Conservation (phyloP, 805 yeast species). For the Myxozyma mucilagina region DNA sequence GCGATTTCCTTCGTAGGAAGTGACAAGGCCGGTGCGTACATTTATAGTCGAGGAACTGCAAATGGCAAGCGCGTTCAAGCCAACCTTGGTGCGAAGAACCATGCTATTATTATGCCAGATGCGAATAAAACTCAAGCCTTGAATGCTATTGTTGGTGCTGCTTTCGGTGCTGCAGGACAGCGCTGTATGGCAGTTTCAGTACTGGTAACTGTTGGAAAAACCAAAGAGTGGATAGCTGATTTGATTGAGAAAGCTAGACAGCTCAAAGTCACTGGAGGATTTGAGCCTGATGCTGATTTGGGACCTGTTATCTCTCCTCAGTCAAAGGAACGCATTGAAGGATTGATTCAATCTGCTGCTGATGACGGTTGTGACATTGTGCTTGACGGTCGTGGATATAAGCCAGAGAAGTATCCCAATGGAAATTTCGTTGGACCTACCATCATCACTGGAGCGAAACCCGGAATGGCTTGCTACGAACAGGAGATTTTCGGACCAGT, state of each 20-base stretch:
- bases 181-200: constrained; percentile 80
- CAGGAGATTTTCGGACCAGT: constrained; percentile 80
- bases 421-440: constrained; percentile 79
- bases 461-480: constrained; percentile 71
- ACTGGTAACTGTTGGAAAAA: constrained; percentile 67
- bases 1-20: constrained; percentile 81
- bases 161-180: constrained; percentile 84
- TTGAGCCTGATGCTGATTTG: constrained; percentile 59
- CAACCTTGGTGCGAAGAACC: constrained; percentile 78
- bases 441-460: constrained; percentile 58
- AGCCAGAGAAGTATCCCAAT: constrained; percentile 51
- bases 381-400: constrained; percentile 62
- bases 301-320: constrained; percentile 73
- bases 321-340: constrained; percentile 55
- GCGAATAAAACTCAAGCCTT: constrained; percentile 64
- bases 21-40: constrained; percentile 75
- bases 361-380: constrained; percentile 62
- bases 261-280: constrained; percentile 66
- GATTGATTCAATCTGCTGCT: constrained; percentile 58
- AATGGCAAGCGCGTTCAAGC: constrained; percentile 77
- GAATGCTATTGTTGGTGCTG: constrained; percentile 69
- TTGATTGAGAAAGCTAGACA: constrained; percentile 57
- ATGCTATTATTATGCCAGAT: constrained; percentile 70
- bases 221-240: constrained; percentile 63
- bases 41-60: constrained; percentile 62